Conservation (phyloP, 2,329 filamentous ascomycete species). For the Colletotrichum sp. region DNA sequence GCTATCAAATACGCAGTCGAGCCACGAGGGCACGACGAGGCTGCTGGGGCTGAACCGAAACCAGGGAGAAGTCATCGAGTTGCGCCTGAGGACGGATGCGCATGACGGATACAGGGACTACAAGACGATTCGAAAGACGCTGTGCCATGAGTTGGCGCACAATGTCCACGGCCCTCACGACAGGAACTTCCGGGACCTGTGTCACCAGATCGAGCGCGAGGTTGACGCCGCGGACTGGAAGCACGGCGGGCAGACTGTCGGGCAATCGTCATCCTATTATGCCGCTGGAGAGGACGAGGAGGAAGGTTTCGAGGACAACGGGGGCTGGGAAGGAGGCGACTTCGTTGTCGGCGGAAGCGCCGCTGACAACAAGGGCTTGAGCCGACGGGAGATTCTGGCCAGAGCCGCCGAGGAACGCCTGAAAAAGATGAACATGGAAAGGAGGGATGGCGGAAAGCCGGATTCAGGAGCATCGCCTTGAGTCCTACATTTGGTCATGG, state of each 20-base stretch:
- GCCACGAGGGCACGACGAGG: constrained; percentile 74
- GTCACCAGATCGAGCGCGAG: constrained; percentile 84
- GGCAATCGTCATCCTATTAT: constrained; percentile 67
- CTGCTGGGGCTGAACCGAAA: constrained; percentile 90
- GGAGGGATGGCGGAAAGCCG: constrained; percentile 23
- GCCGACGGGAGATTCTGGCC: constrained; percentile 76
- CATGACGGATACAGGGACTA: constrained; percentile 96
- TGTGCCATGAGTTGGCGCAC: constrained; percentile 95
- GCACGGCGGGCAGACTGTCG: constrained; percentile 69
- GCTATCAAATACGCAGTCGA: constrained; percentile 72
- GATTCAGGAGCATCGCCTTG: constrained; percentile 13
- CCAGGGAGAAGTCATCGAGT: constrained; percentile 85
- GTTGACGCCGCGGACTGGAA: constrained; percentile 83
- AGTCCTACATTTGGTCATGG: background rate
- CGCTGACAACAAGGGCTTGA: constrained; percentile 57
- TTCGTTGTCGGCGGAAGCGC: constrained; percentile 71
- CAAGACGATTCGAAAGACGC: constrained; percentile 84
- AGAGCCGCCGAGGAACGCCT: constrained; percentile 74
- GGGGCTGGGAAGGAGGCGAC: constrained; percentile 80
- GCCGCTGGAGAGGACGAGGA: constrained; percentile 56
- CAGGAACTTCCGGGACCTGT: constrained; percentile 87
- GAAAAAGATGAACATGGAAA: constrained; percentile 44
- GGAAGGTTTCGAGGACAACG: constrained; percentile 67
- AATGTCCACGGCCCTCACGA: constrained; percentile 89
- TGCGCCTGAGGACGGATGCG: constrained; percentile 89